These are phyloP conservation scores for Solanum piurae DNA, from an alignment of 257 asterid genomes.

Conservation along the genomic window DNA sequence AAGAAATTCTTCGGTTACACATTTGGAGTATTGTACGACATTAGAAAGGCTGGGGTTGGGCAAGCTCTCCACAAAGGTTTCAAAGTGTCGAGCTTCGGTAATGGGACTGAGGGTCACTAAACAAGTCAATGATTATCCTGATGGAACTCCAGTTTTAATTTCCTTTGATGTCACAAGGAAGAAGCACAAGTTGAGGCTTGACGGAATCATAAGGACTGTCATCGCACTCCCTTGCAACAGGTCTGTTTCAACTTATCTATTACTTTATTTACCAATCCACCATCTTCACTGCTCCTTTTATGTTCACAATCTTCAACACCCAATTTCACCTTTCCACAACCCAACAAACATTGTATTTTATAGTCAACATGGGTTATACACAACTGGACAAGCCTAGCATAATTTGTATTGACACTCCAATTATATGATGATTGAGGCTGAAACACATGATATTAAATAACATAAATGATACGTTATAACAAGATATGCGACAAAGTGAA, in stretches of 20 bases:
- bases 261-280: neutral
- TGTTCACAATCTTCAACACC: neutral
- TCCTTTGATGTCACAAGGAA: conserved; percentile 66
- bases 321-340: too few relatives aligned
- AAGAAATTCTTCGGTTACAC: conserved; percentile 51
- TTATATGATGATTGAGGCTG: neutral
- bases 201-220: conserved; percentile 71
- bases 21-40: conserved; percentile 78
- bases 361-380: neutral
- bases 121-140: conserved; percentile 44
- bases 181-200: conserved; percentile 63
- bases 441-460: neutral
- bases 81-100: conserved; percentile 56
- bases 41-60: conserved; percentile 75
- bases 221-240: conserved; percentile 67
- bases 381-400: neutral
- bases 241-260: conserved; percentile 12
- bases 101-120: conserved; percentile 73
- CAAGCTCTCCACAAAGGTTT: conserved; percentile 50
- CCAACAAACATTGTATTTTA: neutral
- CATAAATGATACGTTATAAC: neutral
- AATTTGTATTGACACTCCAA: neutral
- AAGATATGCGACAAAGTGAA: neutral
- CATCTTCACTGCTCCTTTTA: neutral
- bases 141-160: conserved; percentile 80